Evolutionary conservation across 164 flowering plant genomes (phyloP).

Genomic region (Piper betle): DNA sequence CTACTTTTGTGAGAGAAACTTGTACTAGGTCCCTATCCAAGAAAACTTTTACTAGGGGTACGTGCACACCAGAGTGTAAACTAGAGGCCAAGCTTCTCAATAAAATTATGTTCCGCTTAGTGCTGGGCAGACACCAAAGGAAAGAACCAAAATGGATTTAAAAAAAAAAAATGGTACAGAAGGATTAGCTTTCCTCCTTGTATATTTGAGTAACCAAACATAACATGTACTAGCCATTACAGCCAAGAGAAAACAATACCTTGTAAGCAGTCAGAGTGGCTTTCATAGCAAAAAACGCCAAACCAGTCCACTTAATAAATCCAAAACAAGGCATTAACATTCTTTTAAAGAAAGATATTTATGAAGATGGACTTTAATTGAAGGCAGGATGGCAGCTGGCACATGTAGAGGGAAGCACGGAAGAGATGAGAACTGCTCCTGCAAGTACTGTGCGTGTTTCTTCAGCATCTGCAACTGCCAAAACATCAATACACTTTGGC

Average conservation of each 20-base stretch:
- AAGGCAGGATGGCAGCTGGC: constrained; percentile 24
- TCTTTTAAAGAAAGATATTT: not conserved
- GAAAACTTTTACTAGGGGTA: too few species aligned
- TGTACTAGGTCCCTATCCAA: not conserved
- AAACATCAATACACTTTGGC: not conserved
- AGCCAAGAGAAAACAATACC: constrained; percentile 40
- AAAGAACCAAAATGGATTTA: too few species aligned
- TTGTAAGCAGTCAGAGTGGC: constrained; percentile 84
- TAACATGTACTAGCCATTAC: too few species aligned
- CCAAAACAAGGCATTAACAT: constrained; percentile 5
- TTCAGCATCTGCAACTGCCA: not conserved
- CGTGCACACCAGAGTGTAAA: too few species aligned
- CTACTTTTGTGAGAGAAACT: too few species aligned
- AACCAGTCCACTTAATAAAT: constrained; percentile 55
- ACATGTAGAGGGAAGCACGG: constrained; percentile 89
- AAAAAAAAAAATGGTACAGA: too few species aligned
- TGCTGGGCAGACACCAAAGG: too few species aligned
- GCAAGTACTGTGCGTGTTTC: not conserved
- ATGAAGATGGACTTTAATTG: not conserved
- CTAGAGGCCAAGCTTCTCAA: too few species aligned
- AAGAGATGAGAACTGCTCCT: constrained; percentile 76
- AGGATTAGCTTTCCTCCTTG: not conserved
- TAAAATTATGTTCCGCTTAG: too few species aligned
- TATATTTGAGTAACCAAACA: too few species aligned
- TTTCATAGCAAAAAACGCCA: constrained; percentile 78